A percentile compares a stretch with the other conserved stretches of the same genome.
Conservation (phyloP, 371 early-diverging fungal species). For the Neoconidiobolus thromboides region DNA sequence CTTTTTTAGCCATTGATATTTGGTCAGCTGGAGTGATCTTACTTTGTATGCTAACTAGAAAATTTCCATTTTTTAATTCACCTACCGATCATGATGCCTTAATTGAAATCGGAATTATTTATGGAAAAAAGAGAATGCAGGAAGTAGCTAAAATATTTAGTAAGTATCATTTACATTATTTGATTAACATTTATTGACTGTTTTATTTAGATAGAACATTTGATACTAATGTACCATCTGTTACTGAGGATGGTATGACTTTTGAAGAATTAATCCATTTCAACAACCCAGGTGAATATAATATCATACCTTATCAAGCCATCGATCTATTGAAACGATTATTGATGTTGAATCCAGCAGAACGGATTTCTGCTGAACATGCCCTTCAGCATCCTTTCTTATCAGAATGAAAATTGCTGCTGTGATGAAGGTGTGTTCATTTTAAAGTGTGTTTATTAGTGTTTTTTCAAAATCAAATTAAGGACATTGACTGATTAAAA, state of each 20-base stretch:
- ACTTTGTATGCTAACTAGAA: slow-evolving; percentile 53
- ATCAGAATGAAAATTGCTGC: background rate
- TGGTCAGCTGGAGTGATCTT: slow-evolving; percentile 96
- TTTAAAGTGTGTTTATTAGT: too few relatives aligned
- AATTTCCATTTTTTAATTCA: slow-evolving; percentile 89
- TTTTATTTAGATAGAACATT: slow-evolving; percentile 28
- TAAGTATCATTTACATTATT: slow-evolving; percentile 12
- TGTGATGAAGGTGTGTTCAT: too few relatives aligned
- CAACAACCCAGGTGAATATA: slow-evolving; percentile 15
- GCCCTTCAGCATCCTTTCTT: slow-evolving; percentile 39
- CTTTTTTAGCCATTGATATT: slow-evolving; percentile 15
- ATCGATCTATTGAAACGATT: slow-evolving; percentile 23
- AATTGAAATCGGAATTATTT: slow-evolving; percentile 76
- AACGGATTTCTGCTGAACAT: slow-evolving; percentile 32
- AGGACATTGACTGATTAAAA: too few relatives aligned
- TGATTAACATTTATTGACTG: background rate
- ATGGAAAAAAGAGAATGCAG: slow-evolving; percentile 68
- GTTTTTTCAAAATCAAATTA: too few relatives aligned
- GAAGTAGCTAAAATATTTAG: slow-evolving; percentile 34
- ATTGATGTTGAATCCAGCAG: slow-evolving; percentile 21
- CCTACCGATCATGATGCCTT: slow-evolving; percentile 79
- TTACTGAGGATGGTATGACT: slow-evolving; percentile 21
- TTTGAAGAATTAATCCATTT: slow-evolving; percentile 18
- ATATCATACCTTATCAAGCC: slow-evolving; percentile 13
- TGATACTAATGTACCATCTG: slow-evolving; percentile 27